Base-by-base conservation (phyloP, 345 rosid genomes). In the Salix dunnii region DNA sequence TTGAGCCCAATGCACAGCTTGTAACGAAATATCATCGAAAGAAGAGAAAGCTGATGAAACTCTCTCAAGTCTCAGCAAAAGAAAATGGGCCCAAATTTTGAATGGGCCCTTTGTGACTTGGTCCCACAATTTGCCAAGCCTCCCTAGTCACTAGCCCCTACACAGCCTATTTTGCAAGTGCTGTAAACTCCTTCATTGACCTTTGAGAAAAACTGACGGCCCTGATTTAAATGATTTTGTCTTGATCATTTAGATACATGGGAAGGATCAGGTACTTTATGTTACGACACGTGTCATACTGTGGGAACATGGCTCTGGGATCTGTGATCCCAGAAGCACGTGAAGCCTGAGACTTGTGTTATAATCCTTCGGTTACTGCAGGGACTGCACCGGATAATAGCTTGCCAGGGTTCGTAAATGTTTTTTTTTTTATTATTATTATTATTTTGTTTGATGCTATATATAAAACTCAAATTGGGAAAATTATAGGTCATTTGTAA, bases 21-120 rank as follows among this genome's bases (percentile, higher is more conserved):
- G 42, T 9, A 2, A 2, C 11, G 28, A 18, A n/a, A 31, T 31
- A 46, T 23, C 25, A 70, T 70, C 7, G 38, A 72, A 60, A 72
- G 67, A 72, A 60, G 75, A 72, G 67, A 72, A 72, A 72, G 48
- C n/a, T 28, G 51, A 70, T 48, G 60, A 70, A 17, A 43, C 20
- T 33, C 33, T 35, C 48, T 20, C 30, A 3, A 38, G 46, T 36
- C 13, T 4, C 16, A 38, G 46, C 14, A 0, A 38, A 38, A 36
- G 21, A 36, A 67, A 20, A 31, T 43, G 69, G 69, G 33, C 62
- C 67, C 53, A 13, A 60, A 40, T 30, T 36, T 20, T 46, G 70
- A 74, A 74, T 70, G 61, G 70, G 61, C 58, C 42, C 30, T 58
- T 70, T 63, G 40, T 63, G 76, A 63, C 69, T 5, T 25, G 68